Percentiles rank a stretch among this genome's conserved stretches.
phyloP scores from a whole-genome alignment of 2,329 filamentous ascomycete genomes.

The Dichotomopilus funicola region DNA sequence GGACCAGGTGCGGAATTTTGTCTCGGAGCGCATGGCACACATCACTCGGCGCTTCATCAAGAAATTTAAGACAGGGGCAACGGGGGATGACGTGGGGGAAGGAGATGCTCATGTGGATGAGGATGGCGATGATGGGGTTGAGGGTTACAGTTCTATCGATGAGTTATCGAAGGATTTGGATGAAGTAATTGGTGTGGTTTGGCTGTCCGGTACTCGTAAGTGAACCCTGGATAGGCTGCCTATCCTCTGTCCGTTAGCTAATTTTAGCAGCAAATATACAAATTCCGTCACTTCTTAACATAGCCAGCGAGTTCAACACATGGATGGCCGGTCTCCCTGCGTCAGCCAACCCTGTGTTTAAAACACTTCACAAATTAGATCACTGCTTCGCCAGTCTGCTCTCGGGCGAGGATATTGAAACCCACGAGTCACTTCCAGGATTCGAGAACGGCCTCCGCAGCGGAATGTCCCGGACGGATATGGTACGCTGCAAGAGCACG shows the following conservation, averaged over 20 bases:
- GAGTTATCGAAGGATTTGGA: conserved; percentile 72
- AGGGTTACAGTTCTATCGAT: conserved; percentile 54
- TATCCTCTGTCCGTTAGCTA: not conserved
- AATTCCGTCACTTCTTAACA: conserved; percentile 72
- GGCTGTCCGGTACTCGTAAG: conserved; percentile 82
- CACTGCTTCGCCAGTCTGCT: conserved; percentile 74
- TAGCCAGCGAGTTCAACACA: conserved; percentile 65
- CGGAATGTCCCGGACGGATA: conserved; percentile 72
- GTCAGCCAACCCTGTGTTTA: conserved; percentile 61
- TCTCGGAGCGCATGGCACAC: conserved; percentile 46
- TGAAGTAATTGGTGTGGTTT: conserved; percentile 69
- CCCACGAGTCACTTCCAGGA: conserved; percentile 60
- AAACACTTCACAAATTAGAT: conserved; percentile 70
- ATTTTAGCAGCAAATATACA: conserved; percentile 60
- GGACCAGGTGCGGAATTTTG: conserved; percentile 51
- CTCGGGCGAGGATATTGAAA: conserved; percentile 58
- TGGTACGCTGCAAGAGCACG: conserved; percentile 77
- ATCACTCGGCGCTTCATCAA: conserved; percentile 55
- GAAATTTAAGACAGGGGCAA: conserved; percentile 44
- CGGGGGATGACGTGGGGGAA: conserved; percentile 19
- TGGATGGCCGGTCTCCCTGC: conserved; percentile 69
- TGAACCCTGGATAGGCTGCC: conserved; percentile 16
- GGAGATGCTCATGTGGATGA: conserved; percentile 17
- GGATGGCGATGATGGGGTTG: conserved; percentile 33
- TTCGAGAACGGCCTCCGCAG: conserved; percentile 56